Conservation (phyloP, 768 basidiomycete species). For the Sporobolomyces roseus region DNA sequence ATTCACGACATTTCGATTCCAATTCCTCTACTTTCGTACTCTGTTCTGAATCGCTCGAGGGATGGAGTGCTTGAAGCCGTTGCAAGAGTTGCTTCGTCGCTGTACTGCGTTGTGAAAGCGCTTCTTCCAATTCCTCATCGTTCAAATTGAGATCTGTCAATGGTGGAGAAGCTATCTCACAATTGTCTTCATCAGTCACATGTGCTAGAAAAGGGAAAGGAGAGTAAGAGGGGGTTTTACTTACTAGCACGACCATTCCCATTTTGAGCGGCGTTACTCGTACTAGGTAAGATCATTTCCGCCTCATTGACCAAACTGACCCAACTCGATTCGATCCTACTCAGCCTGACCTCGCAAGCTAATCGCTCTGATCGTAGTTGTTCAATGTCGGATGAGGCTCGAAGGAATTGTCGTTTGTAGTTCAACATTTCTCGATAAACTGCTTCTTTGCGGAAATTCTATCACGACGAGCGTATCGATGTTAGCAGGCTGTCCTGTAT, state of each 20-base stretch:
- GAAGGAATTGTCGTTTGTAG: slow-evolving; percentile 70
- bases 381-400: slow-evolving; percentile 60
- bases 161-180: slow-evolving; percentile 6
- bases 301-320: slow-evolving; percentile 57
- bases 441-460: slow-evolving; percentile 84
- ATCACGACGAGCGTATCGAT: too few relatives aligned
- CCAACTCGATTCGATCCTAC: slow-evolving; percentile 76
- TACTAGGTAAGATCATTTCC: not conserved
- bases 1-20: slow-evolving; percentile 3
- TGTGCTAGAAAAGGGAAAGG: not conserved
- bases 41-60: slow-evolving; percentile 6
- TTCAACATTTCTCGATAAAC: slow-evolving; percentile 79
- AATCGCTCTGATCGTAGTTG: slow-evolving; percentile 65
- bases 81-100: slow-evolving; percentile 30
- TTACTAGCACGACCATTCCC: not conserved
- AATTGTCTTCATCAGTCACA: too few relatives aligned
- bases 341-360: slow-evolving; percentile 66
- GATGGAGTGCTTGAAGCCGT: slow-evolving; percentile 20
- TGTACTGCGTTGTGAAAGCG: slow-evolving; percentile 20
- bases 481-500: too few relatives aligned
- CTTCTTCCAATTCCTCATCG: slow-evolving; percentile 29
- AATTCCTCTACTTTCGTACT: slow-evolving; percentile 15
- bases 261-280: not conserved
- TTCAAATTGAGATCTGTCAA: slow-evolving; percentile 18
- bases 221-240: not conserved